Conservation (phyloP, 768 basidiomycete species). For the Leccinum aurantiacum region DNA sequence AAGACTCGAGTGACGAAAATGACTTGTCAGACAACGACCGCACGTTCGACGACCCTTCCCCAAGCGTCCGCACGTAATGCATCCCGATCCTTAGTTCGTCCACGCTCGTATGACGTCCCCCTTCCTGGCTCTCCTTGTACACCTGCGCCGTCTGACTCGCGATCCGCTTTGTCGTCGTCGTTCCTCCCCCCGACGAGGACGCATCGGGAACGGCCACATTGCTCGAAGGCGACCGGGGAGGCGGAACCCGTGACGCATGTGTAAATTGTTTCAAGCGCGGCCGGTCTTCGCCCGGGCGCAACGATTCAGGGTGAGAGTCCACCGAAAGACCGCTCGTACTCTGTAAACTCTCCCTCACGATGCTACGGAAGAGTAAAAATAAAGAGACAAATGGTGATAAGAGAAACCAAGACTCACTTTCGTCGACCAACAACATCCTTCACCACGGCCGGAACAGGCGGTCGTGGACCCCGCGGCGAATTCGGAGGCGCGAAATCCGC, state of each 20-base stretch:
- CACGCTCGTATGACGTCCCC: constrained; percentile 42
- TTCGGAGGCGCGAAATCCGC: constrained; percentile 68
- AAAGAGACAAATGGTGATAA: neutral
- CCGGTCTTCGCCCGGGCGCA: constrained; percentile 36
- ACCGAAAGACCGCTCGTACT: constrained; percentile 40
- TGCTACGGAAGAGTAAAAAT: constrained; percentile 37
- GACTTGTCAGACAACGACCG: constrained; percentile 43
- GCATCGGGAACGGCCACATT: constrained; percentile 14
- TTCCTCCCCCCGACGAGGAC: constrained; percentile 1
- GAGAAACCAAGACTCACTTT: constrained; percentile 17
- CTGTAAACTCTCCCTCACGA: constrained; percentile 53
- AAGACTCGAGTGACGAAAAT: constrained; percentile 64
- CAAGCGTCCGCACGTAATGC: constrained; percentile 69
- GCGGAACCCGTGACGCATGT: constrained; percentile 62
- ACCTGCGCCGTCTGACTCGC: constrained; percentile 68
- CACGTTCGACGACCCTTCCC: constrained; percentile 44
- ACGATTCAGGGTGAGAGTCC: constrained; percentile 33
- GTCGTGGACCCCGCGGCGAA: constrained; percentile 40
- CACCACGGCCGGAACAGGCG: constrained; percentile 19
- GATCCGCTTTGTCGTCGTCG: constrained; percentile 40
- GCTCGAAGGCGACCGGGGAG: constrained; percentile 47
- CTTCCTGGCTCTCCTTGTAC: constrained; percentile 37
- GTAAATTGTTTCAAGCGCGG: constrained; percentile 75
- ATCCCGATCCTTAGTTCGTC: constrained; percentile 72
- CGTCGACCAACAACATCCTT: constrained; percentile 22